phyloP scores from a whole-genome alignment of 495 filamentous ascomycete species.

The Penicillium daleae region DNA sequence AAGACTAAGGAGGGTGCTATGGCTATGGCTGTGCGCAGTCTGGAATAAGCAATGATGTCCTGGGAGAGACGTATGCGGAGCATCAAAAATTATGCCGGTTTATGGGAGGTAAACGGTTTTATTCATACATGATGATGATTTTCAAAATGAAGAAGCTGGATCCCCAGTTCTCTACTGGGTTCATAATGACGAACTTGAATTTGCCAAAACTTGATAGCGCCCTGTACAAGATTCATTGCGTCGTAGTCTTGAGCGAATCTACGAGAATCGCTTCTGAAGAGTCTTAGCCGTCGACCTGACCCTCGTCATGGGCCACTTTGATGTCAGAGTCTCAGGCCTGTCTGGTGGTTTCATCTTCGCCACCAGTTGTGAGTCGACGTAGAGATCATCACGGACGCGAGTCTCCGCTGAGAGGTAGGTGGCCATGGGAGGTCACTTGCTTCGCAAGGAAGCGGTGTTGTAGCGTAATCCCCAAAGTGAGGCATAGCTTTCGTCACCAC shows the following conservation, averaged over 20 bases:
- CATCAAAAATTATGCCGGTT: conserved; percentile 22
- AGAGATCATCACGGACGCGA: background rate
- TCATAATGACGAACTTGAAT: background rate
- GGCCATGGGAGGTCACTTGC: background rate
- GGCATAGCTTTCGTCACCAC: background rate
- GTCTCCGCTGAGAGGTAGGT: background rate
- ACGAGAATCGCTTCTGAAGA: too few species aligned
- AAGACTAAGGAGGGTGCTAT: conserved; percentile 86
- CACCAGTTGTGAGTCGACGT: background rate
- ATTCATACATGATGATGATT: conserved; percentile 13
- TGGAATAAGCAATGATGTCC: conserved; percentile 48
- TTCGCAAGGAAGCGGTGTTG: background rate
- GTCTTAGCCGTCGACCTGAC: background rate
- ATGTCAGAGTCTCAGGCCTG: background rate
- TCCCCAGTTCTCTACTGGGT: background rate
- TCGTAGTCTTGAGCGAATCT: too few species aligned
- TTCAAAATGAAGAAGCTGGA: background rate
- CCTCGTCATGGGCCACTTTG: background rate
- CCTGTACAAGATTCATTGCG: background rate
- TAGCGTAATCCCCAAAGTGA: background rate
- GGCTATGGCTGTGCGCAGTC: conserved; percentile 79
- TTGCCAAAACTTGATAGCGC: background rate
- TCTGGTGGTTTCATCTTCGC: background rate
- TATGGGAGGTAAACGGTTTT: background rate
- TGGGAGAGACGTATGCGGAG: conserved; percentile 12